Base-by-base conservation (phyloP, 2,329 filamentous ascomycete genomes). In the Aotearoamyces nothofagi region DNA sequence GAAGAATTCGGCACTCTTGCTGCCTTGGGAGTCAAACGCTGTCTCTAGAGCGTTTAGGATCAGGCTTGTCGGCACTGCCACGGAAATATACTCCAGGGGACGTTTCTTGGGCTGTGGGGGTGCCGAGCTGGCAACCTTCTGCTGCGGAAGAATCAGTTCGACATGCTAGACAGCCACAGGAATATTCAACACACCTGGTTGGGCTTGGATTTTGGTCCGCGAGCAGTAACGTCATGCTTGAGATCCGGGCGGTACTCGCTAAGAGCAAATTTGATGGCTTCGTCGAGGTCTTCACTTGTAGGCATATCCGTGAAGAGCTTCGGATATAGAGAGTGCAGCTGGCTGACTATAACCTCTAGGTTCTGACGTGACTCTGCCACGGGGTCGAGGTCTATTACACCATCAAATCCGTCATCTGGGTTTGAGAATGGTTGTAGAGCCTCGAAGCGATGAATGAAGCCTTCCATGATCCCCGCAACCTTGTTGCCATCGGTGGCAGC, bases 381-480 rank as follows among this genome's bases (percentile, higher is more conserved):
- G 5, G 84, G 77, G 42, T 96, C 77, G 1, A 98, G 67, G 40
- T 93, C 68, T 45, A 98, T 92, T 24, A 92, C 61, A 3, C 72
- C 58, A 45, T 94, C 82, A 43, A 98, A 98, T 5, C 66, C 65
- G 38, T 75, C 63, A 46, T 98, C 90, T 1, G 90, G 86, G n/a
- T 57, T 52, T 5, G 56, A 56, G 11, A 71, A 63, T 1, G 64
- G 57, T 39, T 86, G 68, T 33, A 84, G 63, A 12, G 77, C 69
- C 55, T 98, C 79, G 48, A 93, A 96, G 19, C 90, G 73, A 9
- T 69, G 54, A 39, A 98, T 63, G 54, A 98, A 98, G 3, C 83
- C 82, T 42, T 94, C 81, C 90, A 98, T 96, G 42, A 98, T 92
- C 4, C 71, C 69, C 26, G 90, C 61, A 31, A 90, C 81, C 51